These are phyloP conservation scores for Thelephora ganbajun DNA, from an alignment of 768 basidiomycete genomes.

Conservation along the genomic window DNA sequence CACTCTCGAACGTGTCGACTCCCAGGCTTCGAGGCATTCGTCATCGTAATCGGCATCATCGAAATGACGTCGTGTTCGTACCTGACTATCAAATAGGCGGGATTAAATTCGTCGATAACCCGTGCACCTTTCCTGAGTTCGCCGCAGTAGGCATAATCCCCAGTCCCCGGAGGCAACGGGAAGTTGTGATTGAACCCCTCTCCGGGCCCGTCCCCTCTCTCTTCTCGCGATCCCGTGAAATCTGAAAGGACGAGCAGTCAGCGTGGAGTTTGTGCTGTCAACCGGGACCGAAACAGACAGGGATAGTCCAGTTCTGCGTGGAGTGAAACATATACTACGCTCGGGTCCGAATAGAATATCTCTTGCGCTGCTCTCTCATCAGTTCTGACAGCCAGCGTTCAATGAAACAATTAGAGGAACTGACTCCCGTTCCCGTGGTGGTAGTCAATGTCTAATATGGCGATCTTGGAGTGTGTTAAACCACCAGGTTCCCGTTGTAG, in stretches of 20 bases:
- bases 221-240: slow-evolving; percentile 16
- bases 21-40: slow-evolving; percentile 14
- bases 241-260: slow-evolving; percentile 7
- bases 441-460: slow-evolving; percentile 23
- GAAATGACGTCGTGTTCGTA: not conserved
- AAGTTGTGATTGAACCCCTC: slow-evolving; percentile 16
- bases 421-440: slow-evolving; percentile 23
- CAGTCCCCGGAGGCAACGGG: slow-evolving; percentile 16
- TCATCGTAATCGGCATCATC: not conserved
- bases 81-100: slow-evolving; percentile 18
- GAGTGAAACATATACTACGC: slow-evolving; percentile 19
- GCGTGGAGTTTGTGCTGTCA: not conserved
- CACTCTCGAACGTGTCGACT: slow-evolving; percentile 20
- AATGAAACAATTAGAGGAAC: not conserved
- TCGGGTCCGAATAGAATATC: slow-evolving; percentile 18
- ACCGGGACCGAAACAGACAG: slow-evolving; percentile 11
- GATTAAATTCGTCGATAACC: slow-evolving; percentile 10
- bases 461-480: slow-evolving; percentile 2
- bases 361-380: slow-evolving; percentile 12
- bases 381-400: not conserved
- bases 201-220: slow-evolving; percentile 15
- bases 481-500: slow-evolving; percentile 7
- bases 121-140: slow-evolving; percentile 10
- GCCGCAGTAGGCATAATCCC: slow-evolving; percentile 14
- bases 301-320: slow-evolving; percentile 20